Percentiles rank a stretch among this genome's conserved stretches.
Evolutionary conservation across 2,329 filamentous ascomycete species (phyloP).

Genomic region (Trichoderma sp.): DNA sequence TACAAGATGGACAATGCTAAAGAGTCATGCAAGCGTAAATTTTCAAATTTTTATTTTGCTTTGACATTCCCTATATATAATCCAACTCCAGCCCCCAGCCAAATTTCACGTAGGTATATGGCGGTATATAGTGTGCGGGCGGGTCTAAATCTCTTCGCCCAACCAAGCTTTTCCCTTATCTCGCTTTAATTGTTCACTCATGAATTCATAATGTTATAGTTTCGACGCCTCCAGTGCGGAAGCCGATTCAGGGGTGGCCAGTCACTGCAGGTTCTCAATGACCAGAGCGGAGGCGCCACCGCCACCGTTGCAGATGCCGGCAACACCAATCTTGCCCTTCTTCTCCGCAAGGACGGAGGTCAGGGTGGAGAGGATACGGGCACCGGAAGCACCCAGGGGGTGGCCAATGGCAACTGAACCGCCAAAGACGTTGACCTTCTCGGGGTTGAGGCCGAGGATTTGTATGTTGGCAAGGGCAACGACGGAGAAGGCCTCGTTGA

Average conservation of each 20-base stretch:
- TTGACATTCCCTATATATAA: neutral
- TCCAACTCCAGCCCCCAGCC: conserved; percentile 9
- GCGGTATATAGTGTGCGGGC: neutral
- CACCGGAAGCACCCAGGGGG: conserved; percentile 88
- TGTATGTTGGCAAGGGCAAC: conserved; percentile 97
- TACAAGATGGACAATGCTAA: neutral
- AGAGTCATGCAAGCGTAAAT: neutral
- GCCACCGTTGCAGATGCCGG: conserved; percentile 96
- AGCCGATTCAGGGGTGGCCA: conserved; percentile 4
- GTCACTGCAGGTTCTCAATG: conserved; percentile 68
- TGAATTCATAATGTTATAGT: conserved; percentile 19
- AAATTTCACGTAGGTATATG: neutral
- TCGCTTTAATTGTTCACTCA: conserved; percentile 8
- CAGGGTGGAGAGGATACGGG: conserved; percentile 87
- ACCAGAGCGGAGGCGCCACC: conserved; percentile 93
- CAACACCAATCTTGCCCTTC: conserved; percentile 88
- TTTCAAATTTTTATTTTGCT: neutral
- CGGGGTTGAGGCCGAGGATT: conserved; percentile 71
- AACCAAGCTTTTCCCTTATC: neutral
- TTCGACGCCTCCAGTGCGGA: conserved; percentile 14
- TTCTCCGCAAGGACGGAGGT: conserved; percentile 85
- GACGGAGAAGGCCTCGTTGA: conserved; percentile 98
- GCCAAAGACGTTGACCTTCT: conserved; percentile 93
- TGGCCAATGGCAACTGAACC: conserved; percentile 95
- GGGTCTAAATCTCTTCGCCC: neutral